Evolutionary conservation across 1,139 yeast species (phyloP).

Genomic region (Yamadazyma atlantica): DNA sequence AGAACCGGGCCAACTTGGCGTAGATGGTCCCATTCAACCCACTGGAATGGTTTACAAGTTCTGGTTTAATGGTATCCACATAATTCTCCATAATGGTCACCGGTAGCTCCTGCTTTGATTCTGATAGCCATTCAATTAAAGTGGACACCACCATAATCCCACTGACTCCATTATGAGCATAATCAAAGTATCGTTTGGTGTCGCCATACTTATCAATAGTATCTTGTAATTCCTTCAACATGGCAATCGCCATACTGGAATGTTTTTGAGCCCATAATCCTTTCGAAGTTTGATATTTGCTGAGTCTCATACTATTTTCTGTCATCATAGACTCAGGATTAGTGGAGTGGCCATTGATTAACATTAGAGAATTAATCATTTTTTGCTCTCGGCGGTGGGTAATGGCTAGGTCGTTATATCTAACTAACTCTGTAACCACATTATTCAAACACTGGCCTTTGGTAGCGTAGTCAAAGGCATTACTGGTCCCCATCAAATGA

Average conservation of each 20-base stretch:
- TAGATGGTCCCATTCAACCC: constrained; percentile 1
- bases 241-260: constrained; percentile 51
- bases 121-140: constrained; percentile 71
- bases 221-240: constrained; percentile 32
- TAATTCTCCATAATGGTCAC: constrained; percentile 55
- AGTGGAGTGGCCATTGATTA: constrained; percentile 39
- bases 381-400: constrained; percentile 39
- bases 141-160: constrained; percentile 34
- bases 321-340: constrained; percentile 3
- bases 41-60: constrained; percentile 4
- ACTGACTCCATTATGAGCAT: constrained; percentile 1
- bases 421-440: constrained; percentile 30
- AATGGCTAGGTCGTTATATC: constrained; percentile 43
- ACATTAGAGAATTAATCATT: constrained; percentile 49
- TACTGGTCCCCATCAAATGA: constrained; percentile 21
- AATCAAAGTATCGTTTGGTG: background rate
- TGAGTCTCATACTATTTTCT: constrained; percentile 14
- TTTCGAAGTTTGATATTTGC: constrained; percentile 51
- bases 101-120: constrained; percentile 68
- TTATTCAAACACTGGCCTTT: constrained; percentile 6
- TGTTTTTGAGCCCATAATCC: constrained; percentile 63
- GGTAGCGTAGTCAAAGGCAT: background rate
- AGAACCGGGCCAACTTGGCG: constrained; percentile 61
- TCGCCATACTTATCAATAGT: background rate
- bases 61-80: constrained; percentile 44